These are phyloP conservation scores for Alternaria ventricosa DNA, from an alignment of 2,329 filamentous ascomycete genomes.

Conservation along the genomic window DNA sequence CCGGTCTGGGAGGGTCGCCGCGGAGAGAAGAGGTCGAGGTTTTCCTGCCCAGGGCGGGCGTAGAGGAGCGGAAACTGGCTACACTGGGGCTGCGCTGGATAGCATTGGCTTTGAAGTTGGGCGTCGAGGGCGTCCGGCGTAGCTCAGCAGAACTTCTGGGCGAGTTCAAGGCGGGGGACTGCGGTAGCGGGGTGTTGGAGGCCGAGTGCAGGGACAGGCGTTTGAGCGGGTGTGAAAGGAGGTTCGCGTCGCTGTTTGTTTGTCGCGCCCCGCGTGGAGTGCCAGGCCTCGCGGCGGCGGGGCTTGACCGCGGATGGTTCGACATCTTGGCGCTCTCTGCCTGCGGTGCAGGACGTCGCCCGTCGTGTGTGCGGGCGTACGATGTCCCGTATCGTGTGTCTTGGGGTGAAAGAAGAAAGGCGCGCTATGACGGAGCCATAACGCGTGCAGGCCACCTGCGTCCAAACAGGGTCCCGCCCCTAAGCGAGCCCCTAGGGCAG, in stretches of 20 bases:
- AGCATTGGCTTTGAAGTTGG: constrained; percentile 35
- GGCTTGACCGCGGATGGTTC: constrained; percentile 21
- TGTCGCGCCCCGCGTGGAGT: constrained; percentile 26
- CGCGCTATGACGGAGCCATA: constrained; percentile 21
- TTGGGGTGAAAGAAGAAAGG: constrained; percentile 19
- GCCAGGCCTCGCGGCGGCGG: constrained; percentile 12
- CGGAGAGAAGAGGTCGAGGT: constrained; percentile 54
- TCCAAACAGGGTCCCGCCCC: constrained; percentile 15
- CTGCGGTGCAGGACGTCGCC: constrained; percentile 35
- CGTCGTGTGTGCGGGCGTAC: constrained; percentile 8
- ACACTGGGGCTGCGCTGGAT: constrained; percentile 53
- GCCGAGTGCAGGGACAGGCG: constrained; percentile 48
- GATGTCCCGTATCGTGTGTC: neutral
- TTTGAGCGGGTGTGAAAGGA: constrained; percentile 42
- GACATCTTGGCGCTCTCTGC: constrained; percentile 35
- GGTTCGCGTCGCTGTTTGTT: constrained; percentile 47
- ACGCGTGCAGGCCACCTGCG: constrained; percentile 7
- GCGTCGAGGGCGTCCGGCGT: constrained; percentile 37
- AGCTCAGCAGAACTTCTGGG: constrained; percentile 15
- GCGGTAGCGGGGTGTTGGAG: constrained; percentile 37
- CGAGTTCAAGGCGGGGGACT: constrained; percentile 38
- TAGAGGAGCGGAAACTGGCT: constrained; percentile 48
- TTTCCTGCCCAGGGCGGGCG: constrained; percentile 52
- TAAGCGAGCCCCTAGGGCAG: constrained; percentile 19
- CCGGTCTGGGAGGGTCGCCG: constrained; percentile 38